Evolutionary conservation across 306 rosid species (phyloP), one percentile per base, ranked within the genome.

Genomic region (Pyrus pyrifolia): DNA sequence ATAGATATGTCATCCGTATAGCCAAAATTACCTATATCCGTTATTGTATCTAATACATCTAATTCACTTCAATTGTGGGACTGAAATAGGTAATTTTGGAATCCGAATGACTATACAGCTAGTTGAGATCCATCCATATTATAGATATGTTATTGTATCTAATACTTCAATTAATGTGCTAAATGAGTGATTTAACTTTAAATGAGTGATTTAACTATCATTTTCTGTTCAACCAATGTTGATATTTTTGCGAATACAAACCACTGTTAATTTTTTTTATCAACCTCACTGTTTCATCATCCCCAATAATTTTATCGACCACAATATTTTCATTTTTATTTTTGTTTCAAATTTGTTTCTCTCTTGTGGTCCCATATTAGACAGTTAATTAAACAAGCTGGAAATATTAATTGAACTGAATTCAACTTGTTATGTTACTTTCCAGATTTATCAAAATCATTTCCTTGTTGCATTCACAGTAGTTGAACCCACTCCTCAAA

Each of bases 361-460:
- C 7, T 29, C 14, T 1, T 22, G 68, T 30, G 44, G 6, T 31
- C 23, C n/a, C 66, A 63, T 38, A 30, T 63, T 17, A 3, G 42
- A 15, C 42, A 17, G 68, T 38, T 19, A 66, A 21, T 35, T 66
- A 18, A 31, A 64, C 68, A 19, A 58, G 18, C 25, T 72, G 27
- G 52, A 3, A 57, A 35, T 73, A 38, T 8, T 23, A 44, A 31
- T 63, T 65, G 82, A 40, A 63, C 22, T 31, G 23, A 57, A 8
- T 57, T 21, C 62, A 19, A 22, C 76, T 35, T 72, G 68, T 61
- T 53, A 10, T 80, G 73, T 60, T 63, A 58, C 33, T 67, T 70
- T 74, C 71, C 30, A 81, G 72, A 79, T 75, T 51, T 71, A 62
- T 65, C 78, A 69, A 44, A 77, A 42, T 78, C 55, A 19, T 80